Evolutionary conservation across 768 basidiomycete genomes (phyloP).

Genomic region (Panaeolus papilionaceus): DNA sequence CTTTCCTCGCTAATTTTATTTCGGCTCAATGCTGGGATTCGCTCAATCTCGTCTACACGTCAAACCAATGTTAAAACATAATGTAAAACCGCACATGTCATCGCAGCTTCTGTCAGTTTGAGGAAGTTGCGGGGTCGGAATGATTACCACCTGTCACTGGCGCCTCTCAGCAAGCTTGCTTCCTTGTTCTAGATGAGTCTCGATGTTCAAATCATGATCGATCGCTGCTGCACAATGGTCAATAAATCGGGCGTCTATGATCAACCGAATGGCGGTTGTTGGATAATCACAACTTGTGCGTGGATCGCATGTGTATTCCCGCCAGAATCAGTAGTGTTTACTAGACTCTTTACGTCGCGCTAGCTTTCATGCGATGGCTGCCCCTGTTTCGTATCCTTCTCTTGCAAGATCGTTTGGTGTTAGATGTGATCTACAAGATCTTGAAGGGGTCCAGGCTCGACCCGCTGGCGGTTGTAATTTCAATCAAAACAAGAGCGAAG

Average conservation of each 20-base stretch:
- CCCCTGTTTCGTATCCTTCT: background rate
- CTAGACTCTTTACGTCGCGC: background rate
- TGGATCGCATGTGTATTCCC: background rate
- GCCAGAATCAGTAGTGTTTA: background rate
- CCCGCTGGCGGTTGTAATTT: slow-evolving; percentile 4
- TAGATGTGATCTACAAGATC: background rate
- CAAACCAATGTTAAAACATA: too few species aligned
- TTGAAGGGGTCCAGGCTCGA: background rate
- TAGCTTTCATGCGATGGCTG: background rate
- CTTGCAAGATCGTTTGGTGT: background rate
- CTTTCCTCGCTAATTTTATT: too few species aligned
- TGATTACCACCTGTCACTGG: background rate
- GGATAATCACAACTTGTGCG: background rate
- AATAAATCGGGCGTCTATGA: slow-evolving; percentile 2
- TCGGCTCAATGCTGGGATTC: too few species aligned
- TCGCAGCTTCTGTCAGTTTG: too few species aligned
- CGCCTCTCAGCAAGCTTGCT: background rate
- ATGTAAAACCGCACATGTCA: too few species aligned
- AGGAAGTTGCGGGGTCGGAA: background rate
- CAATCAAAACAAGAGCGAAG: slow-evolving; percentile 3
- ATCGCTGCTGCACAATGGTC: background rate
- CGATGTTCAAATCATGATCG: background rate
- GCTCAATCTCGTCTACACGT: too few species aligned
- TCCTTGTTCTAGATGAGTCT: slow-evolving; percentile 5
- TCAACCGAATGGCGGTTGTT: background rate